Evolutionary conservation across 2,329 filamentous ascomycete genomes (phyloP).

Genomic region (Geoglossum cookeanum): DNA sequence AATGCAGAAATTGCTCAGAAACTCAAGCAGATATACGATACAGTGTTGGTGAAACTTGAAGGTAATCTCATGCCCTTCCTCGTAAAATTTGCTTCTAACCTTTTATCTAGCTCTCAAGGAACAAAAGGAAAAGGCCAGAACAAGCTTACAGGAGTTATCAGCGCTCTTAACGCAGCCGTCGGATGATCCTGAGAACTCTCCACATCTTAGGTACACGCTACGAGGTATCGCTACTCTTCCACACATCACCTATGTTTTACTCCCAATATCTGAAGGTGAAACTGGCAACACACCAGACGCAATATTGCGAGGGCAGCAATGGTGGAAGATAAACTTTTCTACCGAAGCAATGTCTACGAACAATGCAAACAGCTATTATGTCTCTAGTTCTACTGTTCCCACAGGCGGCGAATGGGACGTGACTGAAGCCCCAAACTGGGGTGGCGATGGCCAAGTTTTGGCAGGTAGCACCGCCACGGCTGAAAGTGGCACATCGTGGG

Average conservation of each 20-base stretch:
- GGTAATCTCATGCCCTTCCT: conserved; percentile 4
- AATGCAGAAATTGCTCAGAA: conserved; percentile 1
- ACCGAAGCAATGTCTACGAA: conserved; percentile 22
- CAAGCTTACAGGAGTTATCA: conserved; percentile 25
- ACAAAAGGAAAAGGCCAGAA: conserved; percentile 22
- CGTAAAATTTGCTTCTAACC: not conserved
- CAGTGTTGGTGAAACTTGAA: conserved; percentile 19
- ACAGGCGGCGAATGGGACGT: not conserved
- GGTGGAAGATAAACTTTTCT: conserved; percentile 36
- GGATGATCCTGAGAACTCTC: conserved; percentile 20
- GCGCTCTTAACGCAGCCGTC: conserved; percentile 27
- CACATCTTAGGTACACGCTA: conserved; percentile 32
- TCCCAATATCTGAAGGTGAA: conserved; percentile 18
- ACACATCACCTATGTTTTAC: conserved; percentile 36
- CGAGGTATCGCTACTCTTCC: conserved; percentile 38
- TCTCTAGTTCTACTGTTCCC: conserved; percentile 1
- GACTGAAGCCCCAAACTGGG: not conserved
- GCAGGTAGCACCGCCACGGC: not conserved
- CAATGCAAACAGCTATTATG: conserved; percentile 12
- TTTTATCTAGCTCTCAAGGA: conserved; percentile 22
- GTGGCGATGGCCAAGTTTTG: conserved; percentile 1
- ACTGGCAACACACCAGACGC: conserved; percentile 12
- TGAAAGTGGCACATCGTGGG: conserved; percentile 18
- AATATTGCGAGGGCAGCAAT: conserved; percentile 23
- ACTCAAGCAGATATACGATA: conserved; percentile 5